Evolutionary conservation across 116 monocot genomes (phyloP).

Genomic region (Papilionanthe hybrid): DNA sequence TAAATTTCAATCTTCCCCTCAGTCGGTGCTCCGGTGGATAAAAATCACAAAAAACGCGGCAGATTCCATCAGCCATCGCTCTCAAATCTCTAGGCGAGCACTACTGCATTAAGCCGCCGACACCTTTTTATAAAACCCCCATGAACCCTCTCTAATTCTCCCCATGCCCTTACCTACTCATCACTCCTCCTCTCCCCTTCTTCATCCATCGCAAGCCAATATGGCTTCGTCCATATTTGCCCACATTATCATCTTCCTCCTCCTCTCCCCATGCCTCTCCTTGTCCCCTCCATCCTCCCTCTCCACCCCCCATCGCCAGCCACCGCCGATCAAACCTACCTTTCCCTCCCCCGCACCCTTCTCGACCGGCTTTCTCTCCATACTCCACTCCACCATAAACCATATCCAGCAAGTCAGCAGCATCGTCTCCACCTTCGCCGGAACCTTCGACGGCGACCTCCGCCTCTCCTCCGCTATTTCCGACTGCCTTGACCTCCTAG

Average conservation of each 20-base stretch:
- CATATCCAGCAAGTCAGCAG: constrained; percentile 45
- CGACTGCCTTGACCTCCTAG: constrained; percentile 87
- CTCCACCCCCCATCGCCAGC: neutral
- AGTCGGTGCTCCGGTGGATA: too few species aligned
- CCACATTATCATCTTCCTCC: neutral
- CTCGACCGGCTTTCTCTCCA: constrained; percentile 38
- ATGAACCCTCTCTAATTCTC: neutral
- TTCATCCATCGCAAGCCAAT: neutral
- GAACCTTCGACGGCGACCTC: constrained; percentile 24
- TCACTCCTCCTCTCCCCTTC: neutral
- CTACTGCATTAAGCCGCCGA: neutral
- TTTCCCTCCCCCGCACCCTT: constrained; percentile 2
- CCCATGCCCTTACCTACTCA: neutral
- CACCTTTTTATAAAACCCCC: neutral
- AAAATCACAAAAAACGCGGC: neutral
- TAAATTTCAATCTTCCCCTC: too few species aligned
- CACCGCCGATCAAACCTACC: neutral
- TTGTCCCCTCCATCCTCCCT: neutral
- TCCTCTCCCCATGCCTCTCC: neutral
- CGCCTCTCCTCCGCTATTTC: constrained; percentile 64
- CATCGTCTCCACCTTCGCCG: constrained; percentile 39
- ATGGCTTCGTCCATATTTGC: neutral
- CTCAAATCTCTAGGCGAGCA: neutral
- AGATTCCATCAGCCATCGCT: neutral
- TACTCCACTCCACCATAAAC: constrained; percentile 45